Evolutionary conservation across 1,139 yeast genomes (phyloP), one percentile per base, ranked within the genome.

Genomic region (Kurtzmaniella quercitrusa): DNA sequence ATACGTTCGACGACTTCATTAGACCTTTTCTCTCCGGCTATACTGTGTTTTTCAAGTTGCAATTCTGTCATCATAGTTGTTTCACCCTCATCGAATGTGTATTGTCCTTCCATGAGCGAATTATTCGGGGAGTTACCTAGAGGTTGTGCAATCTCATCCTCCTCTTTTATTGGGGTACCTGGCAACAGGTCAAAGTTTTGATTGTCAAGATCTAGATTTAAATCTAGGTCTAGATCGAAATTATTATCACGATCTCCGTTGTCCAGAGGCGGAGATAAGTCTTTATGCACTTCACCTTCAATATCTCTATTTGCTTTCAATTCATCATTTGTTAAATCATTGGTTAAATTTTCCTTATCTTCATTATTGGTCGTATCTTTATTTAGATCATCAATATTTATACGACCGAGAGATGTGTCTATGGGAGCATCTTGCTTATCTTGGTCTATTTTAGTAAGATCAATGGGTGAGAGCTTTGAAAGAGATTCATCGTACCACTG

Each of bases 61-160:
- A 23, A 20, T 36, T 21, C 38, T 16, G 17, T 26, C 15, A 36
- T 15, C 8, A 36, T n/a, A 6, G 32, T 15, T 9, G 42, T 6
- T 20, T 16, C 36, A 15, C 33, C 37, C 14, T 40, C 33, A n/a
- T 28, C 39, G 5, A 36, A 30, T 4, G 36, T 30, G 22, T n/a
- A 40, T 11, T 40, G 36, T 9, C 28, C 42, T 16, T 38, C 35
- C 28, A 38, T 42, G 3, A 38, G 3, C 14, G 39, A 33, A 15
- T 17, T 34, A 9, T 26, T 14, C 4, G 30, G 30, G 12, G n/a
- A 5, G 4, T 26, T 14, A 26, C 30, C 30, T 26, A 26, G 30
- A 26, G 12, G 9, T 9, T 26, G n/a, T 26, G n/a, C 14, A 5
- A 6, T 9, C 30, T 26, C 12, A 26, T 26, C 30, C 30, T 26